Evolutionary conservation across 192 early-diverging fungal species (phyloP).

Genomic region (Lunasporangiospora selenospora): DNA sequence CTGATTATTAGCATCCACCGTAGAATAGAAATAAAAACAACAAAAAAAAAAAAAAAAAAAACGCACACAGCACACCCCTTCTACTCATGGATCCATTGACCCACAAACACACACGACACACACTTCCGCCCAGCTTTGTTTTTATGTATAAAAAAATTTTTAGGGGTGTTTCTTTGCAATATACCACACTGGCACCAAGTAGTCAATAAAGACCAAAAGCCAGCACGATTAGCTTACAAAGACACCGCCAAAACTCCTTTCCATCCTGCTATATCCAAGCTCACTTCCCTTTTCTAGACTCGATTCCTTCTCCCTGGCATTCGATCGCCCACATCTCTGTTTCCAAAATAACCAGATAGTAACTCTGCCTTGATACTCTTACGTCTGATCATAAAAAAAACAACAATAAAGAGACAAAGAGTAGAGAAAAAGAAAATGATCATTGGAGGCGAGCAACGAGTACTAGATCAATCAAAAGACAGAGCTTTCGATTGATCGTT

Average conservation of each 20-base stretch:
- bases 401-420: conserved; percentile 5
- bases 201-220: conserved; percentile 46
- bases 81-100: too few relatives aligned
- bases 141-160: conserved; percentile 3
- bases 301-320: conserved; percentile 4
- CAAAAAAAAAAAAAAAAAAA: neutral
- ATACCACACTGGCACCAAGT: too few relatives aligned
- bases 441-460: too few relatives aligned
- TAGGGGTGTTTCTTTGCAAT: conserved; percentile 42
- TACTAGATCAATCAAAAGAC: too few relatives aligned
- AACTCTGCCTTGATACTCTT: too few relatives aligned
- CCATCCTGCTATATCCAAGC: too few relatives aligned
- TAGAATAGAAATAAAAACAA: neutral
- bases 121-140: too few relatives aligned
- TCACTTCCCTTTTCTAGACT: conserved; percentile 30
- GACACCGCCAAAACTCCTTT: too few relatives aligned
- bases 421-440: too few relatives aligned
- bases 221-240: conserved; percentile 47
- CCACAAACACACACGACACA: too few relatives aligned
- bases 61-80: too few relatives aligned
- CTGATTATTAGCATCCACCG: conserved; percentile 19
- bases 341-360: neutral
- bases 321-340: neutral
- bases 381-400: neutral
- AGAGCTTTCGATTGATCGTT: too few relatives aligned